phyloP scores from a whole-genome alignment of 2,329 filamentous ascomycete genomes.

The Paraphaeosphaeria sporulosa region DNA sequence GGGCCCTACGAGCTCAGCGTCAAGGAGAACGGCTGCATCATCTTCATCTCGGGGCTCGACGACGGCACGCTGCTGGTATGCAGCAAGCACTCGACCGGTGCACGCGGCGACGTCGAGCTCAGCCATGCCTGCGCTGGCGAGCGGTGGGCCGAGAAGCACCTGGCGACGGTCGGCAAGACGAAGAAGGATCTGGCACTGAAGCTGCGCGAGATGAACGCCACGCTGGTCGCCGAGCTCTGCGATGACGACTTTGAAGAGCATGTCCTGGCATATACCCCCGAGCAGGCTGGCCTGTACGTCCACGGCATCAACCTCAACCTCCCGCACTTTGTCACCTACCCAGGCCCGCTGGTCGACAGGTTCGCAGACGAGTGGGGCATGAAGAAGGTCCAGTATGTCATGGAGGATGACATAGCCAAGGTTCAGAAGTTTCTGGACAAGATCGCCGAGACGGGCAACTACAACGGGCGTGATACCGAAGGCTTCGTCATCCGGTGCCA shows the following conservation, averaged over 20 bases:
- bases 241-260: constrained; percentile 98
- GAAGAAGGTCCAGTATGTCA: constrained; percentile 81
- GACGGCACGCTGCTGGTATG: constrained; percentile 93
- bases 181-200: constrained; percentile 79
- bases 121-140: constrained; percentile 90
- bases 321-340: constrained; percentile 89
- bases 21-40: constrained; percentile 99
- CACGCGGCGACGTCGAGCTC: constrained; percentile 71
- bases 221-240: constrained; percentile 93
- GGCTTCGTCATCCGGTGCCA: constrained; percentile 94
- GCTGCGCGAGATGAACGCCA: constrained; percentile 82
- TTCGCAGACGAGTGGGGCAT: constrained; percentile 96
- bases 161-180: constrained; percentile 78
- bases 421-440: constrained; percentile 84
- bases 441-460: constrained; percentile 86
- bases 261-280: constrained; percentile 84
- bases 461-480: constrained; percentile 91
- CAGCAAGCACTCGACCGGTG: constrained; percentile 96
- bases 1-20: constrained; percentile 95
- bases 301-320: constrained; percentile 96
- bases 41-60: constrained; percentile 91
- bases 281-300: constrained; percentile 88
- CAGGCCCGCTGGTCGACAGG: constrained; percentile 80
- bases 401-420: constrained; percentile 75
- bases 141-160: constrained; percentile 79